A percentile compares a stretch with the other conserved stretches of the same genome.
Conservation (phyloP, 2,329 filamentous ascomycete genomes). For the Hypoxylon rubiginosum region DNA sequence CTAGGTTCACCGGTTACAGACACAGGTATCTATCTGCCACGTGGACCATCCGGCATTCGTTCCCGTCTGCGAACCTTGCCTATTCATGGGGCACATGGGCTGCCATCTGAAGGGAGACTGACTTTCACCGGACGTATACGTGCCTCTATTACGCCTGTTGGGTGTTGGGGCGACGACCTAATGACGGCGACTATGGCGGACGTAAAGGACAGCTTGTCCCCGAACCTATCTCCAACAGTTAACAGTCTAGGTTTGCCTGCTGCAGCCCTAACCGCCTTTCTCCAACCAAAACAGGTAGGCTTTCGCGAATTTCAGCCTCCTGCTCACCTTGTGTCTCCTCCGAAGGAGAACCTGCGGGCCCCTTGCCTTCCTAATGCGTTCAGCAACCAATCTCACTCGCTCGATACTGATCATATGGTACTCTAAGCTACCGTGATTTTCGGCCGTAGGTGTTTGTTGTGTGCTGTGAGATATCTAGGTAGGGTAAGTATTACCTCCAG, state of each 20-base stretch:
- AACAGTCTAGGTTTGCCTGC: background rate
- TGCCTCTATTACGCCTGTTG: background rate
- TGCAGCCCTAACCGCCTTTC: background rate
- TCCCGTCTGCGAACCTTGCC: conserved; percentile 10
- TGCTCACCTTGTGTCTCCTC: background rate
- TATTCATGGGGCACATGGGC: background rate
- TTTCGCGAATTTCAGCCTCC: conserved; percentile 4
- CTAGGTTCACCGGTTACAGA: background rate
- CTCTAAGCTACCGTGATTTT: background rate
- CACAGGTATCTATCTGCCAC: conserved; percentile 3
- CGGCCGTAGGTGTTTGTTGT: conserved; percentile 10
- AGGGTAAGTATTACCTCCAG: background rate
- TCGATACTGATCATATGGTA: conserved; percentile 2
- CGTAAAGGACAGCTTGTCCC: too few species aligned
- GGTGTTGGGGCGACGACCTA: conserved; percentile 1
- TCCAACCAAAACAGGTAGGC: background rate
- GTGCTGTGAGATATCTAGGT: background rate
- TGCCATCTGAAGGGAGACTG: background rate
- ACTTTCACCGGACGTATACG: background rate
- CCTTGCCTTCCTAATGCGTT: background rate
- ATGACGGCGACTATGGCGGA: background rate
- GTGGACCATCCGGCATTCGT: conserved; percentile 13
- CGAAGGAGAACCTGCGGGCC: background rate
- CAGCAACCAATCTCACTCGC: background rate
- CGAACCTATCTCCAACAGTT: too few species aligned